A percentile compares a stretch with the other conserved stretches of the same genome.
phyloP scores from a whole-genome alignment of 2,329 filamentous ascomycete species.

The Epichloe gansuensis region DNA sequence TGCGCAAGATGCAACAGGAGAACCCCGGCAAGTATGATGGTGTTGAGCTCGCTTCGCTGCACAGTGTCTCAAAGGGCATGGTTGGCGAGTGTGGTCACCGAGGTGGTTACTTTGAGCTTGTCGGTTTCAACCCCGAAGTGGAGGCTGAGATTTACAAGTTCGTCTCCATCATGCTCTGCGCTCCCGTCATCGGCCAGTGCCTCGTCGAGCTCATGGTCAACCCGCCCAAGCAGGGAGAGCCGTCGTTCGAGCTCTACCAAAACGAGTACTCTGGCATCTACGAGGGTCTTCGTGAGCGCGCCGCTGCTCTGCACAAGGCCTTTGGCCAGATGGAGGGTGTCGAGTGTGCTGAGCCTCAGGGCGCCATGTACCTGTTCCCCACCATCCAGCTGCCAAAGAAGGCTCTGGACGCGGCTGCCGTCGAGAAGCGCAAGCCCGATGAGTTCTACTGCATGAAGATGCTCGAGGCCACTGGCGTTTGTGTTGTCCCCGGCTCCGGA shows the following conservation, averaged over 20 bases:
- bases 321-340: slow-evolving; percentile 96
- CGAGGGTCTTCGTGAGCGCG: slow-evolving; percentile 63
- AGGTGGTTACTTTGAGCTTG: slow-evolving; percentile 93
- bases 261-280: slow-evolving; percentile 77
- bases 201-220: slow-evolving; percentile 97
- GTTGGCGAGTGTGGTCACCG: slow-evolving; percentile 96
- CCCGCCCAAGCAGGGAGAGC: slow-evolving; percentile 71
- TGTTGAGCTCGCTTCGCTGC: slow-evolving; percentile 81
- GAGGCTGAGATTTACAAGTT: slow-evolving; percentile 97
- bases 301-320: slow-evolving; percentile 73
- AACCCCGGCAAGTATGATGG: slow-evolving; percentile 64
- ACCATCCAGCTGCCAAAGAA: slow-evolving; percentile 70
- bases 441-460: slow-evolving; percentile 90
- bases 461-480: slow-evolving; percentile 88
- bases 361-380: slow-evolving; percentile 98
- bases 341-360: slow-evolving; percentile 77
- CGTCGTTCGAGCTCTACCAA: slow-evolving; percentile 72
- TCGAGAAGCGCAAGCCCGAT: slow-evolving; percentile 64
- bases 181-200: slow-evolving; percentile 91
- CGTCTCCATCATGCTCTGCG: slow-evolving; percentile 91
- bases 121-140: slow-evolving; percentile 75
- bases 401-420: slow-evolving; percentile 61
- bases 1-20: slow-evolving; percentile 69
- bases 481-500: slow-evolving; percentile 80
- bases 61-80: slow-evolving; percentile 96